A percentile compares a stretch with the other conserved stretches of the same genome.
phyloP scores from a whole-genome alignment of 768 basidiomycete genomes.

The Collybia mongolica region DNA sequence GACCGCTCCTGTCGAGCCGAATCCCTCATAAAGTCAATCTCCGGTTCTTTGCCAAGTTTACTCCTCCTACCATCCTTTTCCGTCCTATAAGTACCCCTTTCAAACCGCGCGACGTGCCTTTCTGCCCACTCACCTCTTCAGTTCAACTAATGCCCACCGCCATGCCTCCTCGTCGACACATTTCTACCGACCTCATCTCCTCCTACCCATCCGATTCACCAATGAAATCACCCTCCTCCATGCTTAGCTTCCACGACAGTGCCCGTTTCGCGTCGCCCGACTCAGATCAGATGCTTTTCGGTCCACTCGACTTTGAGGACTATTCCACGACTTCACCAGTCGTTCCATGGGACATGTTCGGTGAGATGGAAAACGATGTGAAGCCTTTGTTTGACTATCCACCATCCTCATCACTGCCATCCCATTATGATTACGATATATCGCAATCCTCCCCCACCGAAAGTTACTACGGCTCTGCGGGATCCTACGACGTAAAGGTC shows the following conservation, averaged over 20 bases:
- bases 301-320: slow-evolving; percentile 59
- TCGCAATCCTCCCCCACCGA: slow-evolving; percentile 39
- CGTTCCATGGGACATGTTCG: slow-evolving; percentile 35
- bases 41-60: slow-evolving; percentile 22
- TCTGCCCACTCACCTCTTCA: slow-evolving; percentile 23
- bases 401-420: slow-evolving; percentile 19
- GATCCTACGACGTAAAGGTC: slow-evolving; percentile 37
- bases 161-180: slow-evolving; percentile 25
- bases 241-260: slow-evolving; percentile 36
- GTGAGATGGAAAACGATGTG: slow-evolving; percentile 38
- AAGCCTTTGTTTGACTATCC: slow-evolving; percentile 39
- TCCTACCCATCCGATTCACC: slow-evolving; percentile 20
- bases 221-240: slow-evolving; percentile 25
- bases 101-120: slow-evolving; percentile 26
- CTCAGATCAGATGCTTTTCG: slow-evolving; percentile 56
- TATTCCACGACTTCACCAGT: slow-evolving; percentile 23
- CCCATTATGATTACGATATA: slow-evolving; percentile 29
- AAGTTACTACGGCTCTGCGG: slow-evolving; percentile 32
- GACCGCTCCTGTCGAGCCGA: slow-evolving; percentile 21
- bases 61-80: slow-evolving; percentile 25
- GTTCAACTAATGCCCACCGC: slow-evolving; percentile 40
- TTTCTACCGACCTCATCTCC: slow-evolving; percentile 23
- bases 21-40: slow-evolving; percentile 40
- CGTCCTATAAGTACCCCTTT: slow-evolving; percentile 25
- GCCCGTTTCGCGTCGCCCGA: slow-evolving; percentile 34